Conservation (phyloP, 495 filamentous ascomycete species). For the Penicillium alfredii region DNA sequence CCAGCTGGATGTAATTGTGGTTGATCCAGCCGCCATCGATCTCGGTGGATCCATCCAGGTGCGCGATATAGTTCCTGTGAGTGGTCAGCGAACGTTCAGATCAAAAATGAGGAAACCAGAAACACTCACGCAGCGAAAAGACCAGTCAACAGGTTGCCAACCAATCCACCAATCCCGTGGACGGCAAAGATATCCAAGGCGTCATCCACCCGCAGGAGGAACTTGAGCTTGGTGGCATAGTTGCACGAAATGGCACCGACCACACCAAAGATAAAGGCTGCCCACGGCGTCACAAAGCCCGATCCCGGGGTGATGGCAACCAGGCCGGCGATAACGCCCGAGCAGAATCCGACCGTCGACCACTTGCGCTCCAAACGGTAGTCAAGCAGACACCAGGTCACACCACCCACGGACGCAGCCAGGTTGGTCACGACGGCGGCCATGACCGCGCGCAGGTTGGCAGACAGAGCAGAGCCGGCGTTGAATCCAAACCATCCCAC, state of each 20-base stretch:
- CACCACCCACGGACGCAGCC: constrained; percentile 64
- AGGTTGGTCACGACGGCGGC: constrained; percentile 53
- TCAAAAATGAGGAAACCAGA: not conserved
- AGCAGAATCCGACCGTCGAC: constrained; percentile 96
- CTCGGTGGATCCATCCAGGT: constrained; percentile 67
- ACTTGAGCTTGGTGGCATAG: constrained; percentile 96
- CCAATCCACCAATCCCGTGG: constrained; percentile 79
- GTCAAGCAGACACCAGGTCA: constrained; percentile 94
- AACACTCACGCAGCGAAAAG: constrained; percentile 79
- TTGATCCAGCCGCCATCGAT: constrained; percentile 91
- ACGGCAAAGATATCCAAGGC: constrained; percentile 93
- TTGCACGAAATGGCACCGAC: constrained; percentile 82
- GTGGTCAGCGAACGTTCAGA: constrained; percentile 9
- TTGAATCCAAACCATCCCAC: constrained; percentile 99
- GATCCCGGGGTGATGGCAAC: constrained; percentile 92
- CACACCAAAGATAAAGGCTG: constrained; percentile 84
- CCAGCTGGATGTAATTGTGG: constrained; percentile 82
- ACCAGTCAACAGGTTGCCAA: constrained; percentile 84
- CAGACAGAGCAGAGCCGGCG: constrained; percentile 81
- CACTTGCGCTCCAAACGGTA: constrained; percentile 93
- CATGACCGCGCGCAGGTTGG: constrained; percentile 73
- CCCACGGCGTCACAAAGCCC: constrained; percentile 86
- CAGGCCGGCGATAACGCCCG: constrained; percentile 84
- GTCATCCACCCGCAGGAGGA: constrained; percentile 78
- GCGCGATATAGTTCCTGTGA: constrained; percentile 72